Evolutionary conservation across 2,329 filamentous ascomycete genomes (phyloP).

Genomic region (Tolypocladium tropicale): DNA sequence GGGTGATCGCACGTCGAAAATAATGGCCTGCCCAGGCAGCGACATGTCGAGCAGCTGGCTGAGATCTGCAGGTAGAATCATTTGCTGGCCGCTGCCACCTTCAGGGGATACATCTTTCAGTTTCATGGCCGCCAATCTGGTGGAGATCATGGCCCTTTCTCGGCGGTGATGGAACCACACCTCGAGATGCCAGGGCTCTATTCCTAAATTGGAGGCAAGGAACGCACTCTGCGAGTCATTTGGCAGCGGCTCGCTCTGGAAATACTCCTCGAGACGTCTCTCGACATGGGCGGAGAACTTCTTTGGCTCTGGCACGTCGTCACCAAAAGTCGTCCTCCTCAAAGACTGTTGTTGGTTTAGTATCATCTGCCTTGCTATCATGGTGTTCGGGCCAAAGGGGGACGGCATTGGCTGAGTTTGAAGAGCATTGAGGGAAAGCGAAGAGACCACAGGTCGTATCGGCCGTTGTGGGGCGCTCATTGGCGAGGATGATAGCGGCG

Average conservation of each 20-base stretch:
- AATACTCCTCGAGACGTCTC: conserved; percentile 42
- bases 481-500: conserved; percentile 12
- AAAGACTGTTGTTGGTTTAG: conserved; percentile 33
- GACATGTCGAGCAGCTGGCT: conserved; percentile 40
- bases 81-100: conserved; percentile 24
- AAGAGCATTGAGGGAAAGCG: conserved; percentile 12
- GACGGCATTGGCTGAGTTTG: conserved; percentile 11
- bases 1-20: conserved; percentile 39
- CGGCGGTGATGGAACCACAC: conserved; percentile 47
- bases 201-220: conserved; percentile 42
- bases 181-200: conserved; percentile 39
- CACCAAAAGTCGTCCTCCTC: conserved; percentile 27
- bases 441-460: conserved; percentile 11
- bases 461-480: conserved; percentile 8
- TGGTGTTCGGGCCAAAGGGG: conserved; percentile 9
- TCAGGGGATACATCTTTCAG: conserved; percentile 24
- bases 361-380: conserved; percentile 29
- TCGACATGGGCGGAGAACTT: conserved; percentile 38
- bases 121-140: conserved; percentile 33
- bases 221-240: conserved; percentile 40
- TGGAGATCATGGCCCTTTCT: conserved; percentile 34
- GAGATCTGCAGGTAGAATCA: conserved; percentile 42
- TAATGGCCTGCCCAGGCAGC: conserved; percentile 30
- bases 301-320: conserved; percentile 30
- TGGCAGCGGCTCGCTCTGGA: conserved; percentile 34